These are phyloP conservation scores for Albugo laibachii DNA, from an alignment of 352 stramenopile species.

Conservation along the genomic window DNA sequence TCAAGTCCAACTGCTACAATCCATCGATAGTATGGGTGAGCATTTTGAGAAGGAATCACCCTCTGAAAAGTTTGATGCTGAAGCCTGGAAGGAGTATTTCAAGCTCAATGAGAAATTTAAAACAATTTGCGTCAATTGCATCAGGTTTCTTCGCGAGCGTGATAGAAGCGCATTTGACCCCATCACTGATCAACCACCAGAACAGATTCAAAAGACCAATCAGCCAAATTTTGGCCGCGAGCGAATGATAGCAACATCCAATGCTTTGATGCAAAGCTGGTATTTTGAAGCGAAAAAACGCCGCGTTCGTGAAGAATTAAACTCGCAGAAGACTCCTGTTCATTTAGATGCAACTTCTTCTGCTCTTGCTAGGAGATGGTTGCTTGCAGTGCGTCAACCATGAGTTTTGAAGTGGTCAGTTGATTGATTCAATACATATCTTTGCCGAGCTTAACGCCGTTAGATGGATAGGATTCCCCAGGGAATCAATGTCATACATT, in stretches of 20 bases:
- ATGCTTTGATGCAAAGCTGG: conserved; percentile 83
- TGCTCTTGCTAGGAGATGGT: conserved; percentile 65
- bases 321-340: conserved; percentile 36
- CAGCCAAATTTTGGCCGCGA: conserved; percentile 30
- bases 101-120: conserved; percentile 85
- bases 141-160: conserved; percentile 40
- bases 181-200: conserved; percentile 9
- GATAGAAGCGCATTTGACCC: conserved; percentile 10
- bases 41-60: conserved; percentile 77
- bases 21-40: conserved; percentile 83
- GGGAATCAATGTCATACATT: too few relatives aligned
- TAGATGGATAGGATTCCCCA: too few relatives aligned
- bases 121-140: conserved; percentile 87
- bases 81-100: conserved; percentile 92
- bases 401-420: conserved; percentile 4
- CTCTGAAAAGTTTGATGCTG: conserved; percentile 82
- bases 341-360: conserved; percentile 53
- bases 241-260: conserved; percentile 65
- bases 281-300: conserved; percentile 79
- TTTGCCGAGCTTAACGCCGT: too few relatives aligned
- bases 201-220: conserved; percentile 7
- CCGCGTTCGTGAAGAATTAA: conserved; percentile 37
- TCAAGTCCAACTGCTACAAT: conserved; percentile 87
- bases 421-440: too few relatives aligned
- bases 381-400: conserved; percentile 36